Conservation (phyloP, 768 basidiomycete species). For the Leccinum obscurum region DNA sequence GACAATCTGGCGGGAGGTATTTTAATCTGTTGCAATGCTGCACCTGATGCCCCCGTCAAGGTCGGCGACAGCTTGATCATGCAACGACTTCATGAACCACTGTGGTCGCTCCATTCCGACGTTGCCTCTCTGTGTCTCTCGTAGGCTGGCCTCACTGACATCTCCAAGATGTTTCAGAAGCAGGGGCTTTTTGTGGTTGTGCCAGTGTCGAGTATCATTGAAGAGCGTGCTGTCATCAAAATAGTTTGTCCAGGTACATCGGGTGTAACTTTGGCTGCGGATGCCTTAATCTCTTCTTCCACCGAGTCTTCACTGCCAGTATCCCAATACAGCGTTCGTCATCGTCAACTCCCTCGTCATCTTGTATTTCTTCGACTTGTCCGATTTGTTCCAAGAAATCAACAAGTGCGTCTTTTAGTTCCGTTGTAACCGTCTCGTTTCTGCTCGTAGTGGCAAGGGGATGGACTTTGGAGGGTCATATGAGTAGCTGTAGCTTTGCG, state of each 20-base stretch:
- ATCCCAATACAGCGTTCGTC: constrained; percentile 21
- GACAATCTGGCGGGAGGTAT: constrained; percentile 45
- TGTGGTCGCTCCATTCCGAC: constrained; percentile 45
- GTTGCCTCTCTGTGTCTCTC: constrained; percentile 36
- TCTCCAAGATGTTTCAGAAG: constrained; percentile 56
- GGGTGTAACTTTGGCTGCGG: not conserved
- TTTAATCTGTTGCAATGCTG: constrained; percentile 49
- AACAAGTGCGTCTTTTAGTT: no score
- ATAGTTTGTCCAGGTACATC: constrained; percentile 13
- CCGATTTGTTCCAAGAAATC: no score
- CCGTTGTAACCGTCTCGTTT: no score
- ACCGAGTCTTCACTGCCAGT: constrained; percentile 18
- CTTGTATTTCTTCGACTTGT: not conserved
- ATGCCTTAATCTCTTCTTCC: constrained; percentile 1
- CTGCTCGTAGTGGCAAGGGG: no score
- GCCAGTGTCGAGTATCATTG: constrained; percentile 61
- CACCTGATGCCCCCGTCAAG: constrained; percentile 62
- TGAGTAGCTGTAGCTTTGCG: no score
- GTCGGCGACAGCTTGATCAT: constrained; percentile 54
- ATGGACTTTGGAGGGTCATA: no score
- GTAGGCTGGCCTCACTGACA: constrained; percentile 33
- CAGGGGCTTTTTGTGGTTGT: constrained; percentile 46
- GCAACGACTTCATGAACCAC: constrained; percentile 54
- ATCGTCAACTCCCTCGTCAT: constrained; percentile 21
- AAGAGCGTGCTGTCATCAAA: constrained; percentile 45